A percentile compares a stretch with the other conserved stretches of the same genome.
These are phyloP conservation scores for Rostrohypoxylon terebratum DNA, from an alignment of 495 filamentous ascomycete species.

Conservation along the genomic window DNA sequence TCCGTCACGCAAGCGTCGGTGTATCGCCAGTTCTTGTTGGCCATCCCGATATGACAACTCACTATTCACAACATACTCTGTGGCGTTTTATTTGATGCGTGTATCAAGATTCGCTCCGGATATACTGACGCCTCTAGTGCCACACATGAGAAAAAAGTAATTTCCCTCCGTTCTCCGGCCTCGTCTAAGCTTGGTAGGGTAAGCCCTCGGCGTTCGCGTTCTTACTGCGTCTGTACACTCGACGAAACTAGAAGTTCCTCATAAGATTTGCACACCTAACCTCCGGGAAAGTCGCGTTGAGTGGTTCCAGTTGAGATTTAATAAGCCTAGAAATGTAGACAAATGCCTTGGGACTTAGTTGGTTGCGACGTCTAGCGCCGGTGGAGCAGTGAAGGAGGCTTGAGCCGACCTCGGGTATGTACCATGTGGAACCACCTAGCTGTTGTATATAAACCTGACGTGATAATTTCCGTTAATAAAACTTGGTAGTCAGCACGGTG, in stretches of 20 bases:
- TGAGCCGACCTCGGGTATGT: not conserved
- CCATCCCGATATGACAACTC: no score
- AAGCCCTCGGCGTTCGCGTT: no score
- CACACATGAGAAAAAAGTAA: no score
- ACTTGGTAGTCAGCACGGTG: not conserved
- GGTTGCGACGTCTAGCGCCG: not conserved
- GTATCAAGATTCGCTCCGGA: no score
- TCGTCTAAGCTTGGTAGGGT: no score
- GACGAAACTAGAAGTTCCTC: no score
- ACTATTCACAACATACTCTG: no score
- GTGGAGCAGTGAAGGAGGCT: not conserved
- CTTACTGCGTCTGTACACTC: no score
- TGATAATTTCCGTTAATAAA: not conserved
- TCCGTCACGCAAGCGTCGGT: not conserved
- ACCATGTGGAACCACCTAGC: not conserved
- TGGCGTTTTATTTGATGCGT: no score
- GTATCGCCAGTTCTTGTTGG: not conserved
- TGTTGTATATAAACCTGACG: not conserved
- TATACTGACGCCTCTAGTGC: no score
- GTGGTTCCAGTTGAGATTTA: not conserved
- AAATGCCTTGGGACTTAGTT: not conserved
- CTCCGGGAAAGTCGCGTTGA: not conserved
- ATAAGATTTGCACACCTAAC: no score
- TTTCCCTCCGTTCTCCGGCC: no score
- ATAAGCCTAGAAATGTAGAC: not conserved